Base-by-base conservation (phyloP, 1,284 basidiomycete species). In the Pyrrhoderma lamaoense region DNA sequence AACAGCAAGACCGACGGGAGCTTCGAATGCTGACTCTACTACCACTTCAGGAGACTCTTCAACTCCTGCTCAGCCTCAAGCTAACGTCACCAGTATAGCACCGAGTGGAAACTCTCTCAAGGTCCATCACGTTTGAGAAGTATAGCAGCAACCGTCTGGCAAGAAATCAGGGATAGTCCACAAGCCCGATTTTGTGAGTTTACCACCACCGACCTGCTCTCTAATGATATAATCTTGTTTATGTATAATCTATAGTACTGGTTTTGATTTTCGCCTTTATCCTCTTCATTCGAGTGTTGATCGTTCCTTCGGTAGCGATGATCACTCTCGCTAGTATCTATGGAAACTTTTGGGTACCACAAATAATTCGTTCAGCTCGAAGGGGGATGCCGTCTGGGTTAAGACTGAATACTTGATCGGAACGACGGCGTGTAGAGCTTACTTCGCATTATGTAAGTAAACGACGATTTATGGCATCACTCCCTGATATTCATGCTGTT, bases 261-360 rank as follows among this genome's bases (percentile, higher is more conserved):
- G 69, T 76, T 14, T 67, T 87, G 57, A 77, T 85, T 57, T 61
- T 88, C 39, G 80, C 82, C 53, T 67, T 90, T 51, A 76, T 82
- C 11, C 68, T 88, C 51, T 74, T 89, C 44, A 77, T 88, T 59
- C 79, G 87, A 36, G 73, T 91, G 51, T 79, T 89, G 38, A 67
- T 91, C 49, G 79, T 84, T 2, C 83, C 89, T 1, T 76, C 78
- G 0, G 67, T 90, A 11, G 77, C 86, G 0, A 73, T 90, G 27
- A 64, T 89, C 39, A 80, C 89, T 59, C 73, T 93, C n/a, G 77
- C 74, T 13, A 62, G 71, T 18, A 75, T 89, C 53, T 90, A 93
- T 65, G 84, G 81, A 1, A 77, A 77, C 57, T 76, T 87, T 57
- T 95, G 92, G 92, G 58, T 85, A 1, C 85, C 88, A 3, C 91